These are phyloP conservation scores for Turnera subulata DNA, from an alignment of 345 rosid species.

Conservation along the genomic window DNA sequence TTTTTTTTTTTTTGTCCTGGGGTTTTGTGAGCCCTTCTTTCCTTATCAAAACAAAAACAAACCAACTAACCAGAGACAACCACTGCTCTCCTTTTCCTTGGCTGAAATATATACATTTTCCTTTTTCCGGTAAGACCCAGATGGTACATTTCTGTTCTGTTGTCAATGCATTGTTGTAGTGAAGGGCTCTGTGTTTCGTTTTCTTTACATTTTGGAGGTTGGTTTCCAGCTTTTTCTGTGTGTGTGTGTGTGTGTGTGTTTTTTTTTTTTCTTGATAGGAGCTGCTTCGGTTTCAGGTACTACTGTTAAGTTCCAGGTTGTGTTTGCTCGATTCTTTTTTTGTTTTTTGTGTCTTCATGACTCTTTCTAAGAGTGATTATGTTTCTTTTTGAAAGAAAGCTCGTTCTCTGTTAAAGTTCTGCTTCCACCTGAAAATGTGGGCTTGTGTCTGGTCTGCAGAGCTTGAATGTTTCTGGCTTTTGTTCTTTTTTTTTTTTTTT, in stretches of 20 bases:
- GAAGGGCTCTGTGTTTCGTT: not conserved
- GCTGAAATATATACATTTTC: not conserved
- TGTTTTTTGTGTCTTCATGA: no score
- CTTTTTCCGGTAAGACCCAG: no score
- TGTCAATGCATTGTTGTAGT: not conserved
- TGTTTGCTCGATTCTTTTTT: not conserved
- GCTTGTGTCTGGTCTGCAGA: not conserved
- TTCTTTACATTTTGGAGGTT: not conserved
- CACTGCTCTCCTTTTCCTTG: not conserved
- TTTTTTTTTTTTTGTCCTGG: no score
- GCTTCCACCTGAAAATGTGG: constrained; percentile 2
- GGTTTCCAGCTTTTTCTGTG: not conserved
- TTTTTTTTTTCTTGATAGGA: not conserved
- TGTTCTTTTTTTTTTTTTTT: not conserved
- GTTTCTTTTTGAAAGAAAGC: not conserved
- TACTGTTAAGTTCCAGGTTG: not conserved
- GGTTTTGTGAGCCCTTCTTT: no score
- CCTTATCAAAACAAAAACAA: not conserved
- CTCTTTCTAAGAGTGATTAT: not conserved
- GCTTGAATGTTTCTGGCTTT: constrained; percentile 5
- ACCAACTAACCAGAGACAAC: not conserved
- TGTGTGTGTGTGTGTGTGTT: not conserved
- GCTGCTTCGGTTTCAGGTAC: not conserved
- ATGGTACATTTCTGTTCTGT: not conserved
- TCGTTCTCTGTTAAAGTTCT: constrained; percentile 8